phyloP scores from a whole-genome alignment of 2,329 filamentous ascomycete genomes.

The Emmonsiellopsis sp. region DNA sequence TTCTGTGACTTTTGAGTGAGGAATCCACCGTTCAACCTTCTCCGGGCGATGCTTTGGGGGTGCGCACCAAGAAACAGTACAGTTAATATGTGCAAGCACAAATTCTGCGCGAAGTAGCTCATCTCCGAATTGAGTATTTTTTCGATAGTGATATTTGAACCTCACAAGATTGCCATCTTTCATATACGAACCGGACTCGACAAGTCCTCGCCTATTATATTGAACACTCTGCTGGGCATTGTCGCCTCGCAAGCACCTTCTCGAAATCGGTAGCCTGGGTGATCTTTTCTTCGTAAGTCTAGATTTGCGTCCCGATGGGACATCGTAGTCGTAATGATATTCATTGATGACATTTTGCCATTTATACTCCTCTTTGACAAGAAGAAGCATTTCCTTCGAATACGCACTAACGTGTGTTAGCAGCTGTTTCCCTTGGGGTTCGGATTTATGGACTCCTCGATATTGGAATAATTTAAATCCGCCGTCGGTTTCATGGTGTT shows the following conservation, averaged over 20 bases:
- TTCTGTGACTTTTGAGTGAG: slow-evolving; percentile 45
- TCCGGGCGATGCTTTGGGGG: slow-evolving; percentile 41
- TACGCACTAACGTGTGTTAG: slow-evolving; percentile 42
- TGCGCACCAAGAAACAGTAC: slow-evolving; percentile 46
- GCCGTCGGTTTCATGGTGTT: slow-evolving; percentile 28
- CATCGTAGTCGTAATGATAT: slow-evolving; percentile 40
- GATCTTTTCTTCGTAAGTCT: slow-evolving; percentile 17
- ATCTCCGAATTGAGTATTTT: slow-evolving; percentile 44
- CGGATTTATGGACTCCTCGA: slow-evolving; percentile 32
- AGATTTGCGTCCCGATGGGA: slow-evolving; percentile 17
- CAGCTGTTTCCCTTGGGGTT: slow-evolving; percentile 33
- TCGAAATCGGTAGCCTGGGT: slow-evolving; percentile 34
- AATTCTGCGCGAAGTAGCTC: slow-evolving; percentile 49
- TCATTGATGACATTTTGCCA: slow-evolving; percentile 34
- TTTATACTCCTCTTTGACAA: slow-evolving; percentile 36
- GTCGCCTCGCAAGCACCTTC: slow-evolving; percentile 39
- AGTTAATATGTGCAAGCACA: slow-evolving; percentile 43
- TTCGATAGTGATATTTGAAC: slow-evolving; percentile 47
- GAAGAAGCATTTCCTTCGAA: slow-evolving; percentile 37
- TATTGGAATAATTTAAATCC: slow-evolving; percentile 33
- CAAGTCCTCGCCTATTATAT: slow-evolving; percentile 45
- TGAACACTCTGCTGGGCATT: slow-evolving; percentile 39
- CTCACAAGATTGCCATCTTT: slow-evolving; percentile 43
- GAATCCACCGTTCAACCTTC: slow-evolving; percentile 46
- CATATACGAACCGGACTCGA: slow-evolving; percentile 45